These are phyloP conservation scores for Blastocystis sp. DNA, from an alignment of 352 stramenopile species.

Conservation along the genomic window DNA sequence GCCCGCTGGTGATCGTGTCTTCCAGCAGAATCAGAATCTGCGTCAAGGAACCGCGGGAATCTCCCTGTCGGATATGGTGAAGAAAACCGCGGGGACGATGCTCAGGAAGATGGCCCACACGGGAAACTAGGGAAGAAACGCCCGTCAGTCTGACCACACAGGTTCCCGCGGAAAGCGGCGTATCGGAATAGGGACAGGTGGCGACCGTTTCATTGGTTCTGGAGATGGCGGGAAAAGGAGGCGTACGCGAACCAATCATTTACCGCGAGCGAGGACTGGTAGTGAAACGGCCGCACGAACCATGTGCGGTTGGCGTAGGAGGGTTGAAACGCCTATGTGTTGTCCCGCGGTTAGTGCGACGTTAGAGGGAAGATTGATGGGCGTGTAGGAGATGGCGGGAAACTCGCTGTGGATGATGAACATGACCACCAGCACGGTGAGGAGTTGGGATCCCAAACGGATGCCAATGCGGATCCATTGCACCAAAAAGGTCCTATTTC, in stretches of 20 bases:
- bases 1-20: constrained; percentile 17
- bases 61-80: not conserved
- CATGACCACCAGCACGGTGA: not conserved
- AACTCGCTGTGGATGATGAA: not conserved
- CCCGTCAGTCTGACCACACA: not conserved
- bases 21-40: constrained; percentile 32
- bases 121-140: not conserved
- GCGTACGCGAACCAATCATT: constrained; percentile 20
- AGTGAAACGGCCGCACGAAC: constrained; percentile 16
- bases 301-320: not conserved
- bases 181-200: constrained; percentile 24
- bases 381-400: not conserved
- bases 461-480: constrained; percentile 18
- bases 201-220: not conserved
- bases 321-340: not conserved
- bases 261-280: not conserved
- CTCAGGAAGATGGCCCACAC: not conserved
- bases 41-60: not conserved
- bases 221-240: not conserved
- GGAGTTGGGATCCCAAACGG: constrained; percentile 25
- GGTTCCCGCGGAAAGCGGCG: not conserved
- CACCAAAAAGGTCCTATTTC: constrained; percentile 7
- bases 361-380: not conserved
- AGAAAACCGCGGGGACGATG: constrained; percentile 35
- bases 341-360: not conserved